Conservation (phyloP, 2,329 filamentous ascomycete genomes). For the Ophiosphaerella herpotricha region DNA sequence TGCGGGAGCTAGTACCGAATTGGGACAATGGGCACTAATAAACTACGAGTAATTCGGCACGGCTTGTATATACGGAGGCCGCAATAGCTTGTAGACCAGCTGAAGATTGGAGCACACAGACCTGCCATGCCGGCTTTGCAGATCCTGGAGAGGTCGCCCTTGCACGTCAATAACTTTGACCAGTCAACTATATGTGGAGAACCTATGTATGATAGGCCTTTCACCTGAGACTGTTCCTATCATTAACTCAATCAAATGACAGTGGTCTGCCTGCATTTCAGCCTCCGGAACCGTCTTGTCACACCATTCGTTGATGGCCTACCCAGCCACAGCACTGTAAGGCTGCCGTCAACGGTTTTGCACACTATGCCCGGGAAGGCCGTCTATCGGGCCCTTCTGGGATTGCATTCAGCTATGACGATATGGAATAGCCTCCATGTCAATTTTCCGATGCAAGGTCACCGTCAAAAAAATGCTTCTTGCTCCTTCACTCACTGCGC, state of each 20-base stretch:
- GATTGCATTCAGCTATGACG: conserved; percentile 4
- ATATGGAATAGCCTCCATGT: neutral
- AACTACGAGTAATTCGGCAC: conserved; percentile 6
- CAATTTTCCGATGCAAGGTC: conserved; percentile 2
- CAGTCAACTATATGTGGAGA: neutral
- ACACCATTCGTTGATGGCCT: too few relatives aligned
- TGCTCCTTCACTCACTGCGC: conserved; percentile 6
- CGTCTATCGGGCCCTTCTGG: neutral
- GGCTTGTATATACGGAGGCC: conserved; percentile 1
- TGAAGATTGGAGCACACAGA: neutral
- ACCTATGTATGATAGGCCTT: neutral
- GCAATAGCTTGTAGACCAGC: conserved; percentile 4
- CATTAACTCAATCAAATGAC: neutral
- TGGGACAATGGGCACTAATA: conserved; percentile 20
- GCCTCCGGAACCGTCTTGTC: neutral
- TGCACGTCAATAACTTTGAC: neutral
- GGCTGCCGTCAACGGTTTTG: neutral
- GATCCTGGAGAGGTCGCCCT: too few relatives aligned
- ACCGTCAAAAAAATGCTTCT: neutral
- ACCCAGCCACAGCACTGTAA: neutral
- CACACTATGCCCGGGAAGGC: neutral
- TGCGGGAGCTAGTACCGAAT: conserved; percentile 15
- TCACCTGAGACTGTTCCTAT: neutral
- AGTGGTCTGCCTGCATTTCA: neutral
- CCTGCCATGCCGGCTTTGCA: too few relatives aligned